Evolutionary conservation across 75 land plant genomes (phyloP).

Genomic region (Selaginella moellendorffii): DNA sequence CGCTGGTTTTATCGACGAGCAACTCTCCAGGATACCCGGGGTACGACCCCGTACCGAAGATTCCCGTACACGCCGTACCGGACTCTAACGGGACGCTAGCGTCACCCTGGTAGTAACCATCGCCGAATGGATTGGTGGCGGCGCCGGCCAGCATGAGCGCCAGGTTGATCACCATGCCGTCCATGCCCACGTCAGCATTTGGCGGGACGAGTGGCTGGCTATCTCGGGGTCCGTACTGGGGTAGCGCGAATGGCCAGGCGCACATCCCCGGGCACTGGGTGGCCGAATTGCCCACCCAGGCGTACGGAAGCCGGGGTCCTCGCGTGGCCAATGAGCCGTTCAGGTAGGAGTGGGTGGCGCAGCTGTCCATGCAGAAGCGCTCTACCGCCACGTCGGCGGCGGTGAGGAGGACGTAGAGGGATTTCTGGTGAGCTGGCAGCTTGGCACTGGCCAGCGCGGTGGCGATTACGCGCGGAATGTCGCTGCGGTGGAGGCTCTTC

Average conservation of each 20-base stretch:
- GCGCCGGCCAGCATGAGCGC: conserved; percentile 39
- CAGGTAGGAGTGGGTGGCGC: background rate
- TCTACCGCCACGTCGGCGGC: conserved; percentile 13
- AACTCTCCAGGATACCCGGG: conserved; percentile 42
- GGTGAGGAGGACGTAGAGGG: conserved; percentile 10
- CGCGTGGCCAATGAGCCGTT: too few species aligned
- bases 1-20: conserved; percentile 20
- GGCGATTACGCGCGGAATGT: conserved; percentile 5
- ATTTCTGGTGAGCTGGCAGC: conserved; percentile 4
- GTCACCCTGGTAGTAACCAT: conserved; percentile 39
- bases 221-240: conserved; percentile 22
- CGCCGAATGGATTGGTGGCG: conserved; percentile 41
- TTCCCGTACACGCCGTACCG: conserved; percentile 33
- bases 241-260: conserved; percentile 34
- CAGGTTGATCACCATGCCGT: conserved; percentile 23
- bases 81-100: conserved; percentile 23
- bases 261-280: conserved; percentile 31
- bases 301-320: conserved; percentile 9
- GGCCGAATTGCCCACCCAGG: conserved; percentile 52
- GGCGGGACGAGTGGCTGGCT: conserved; percentile 18
- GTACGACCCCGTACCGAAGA: conserved; percentile 34
- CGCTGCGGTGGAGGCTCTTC: conserved; percentile 26
- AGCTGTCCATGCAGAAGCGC: conserved; percentile 30
- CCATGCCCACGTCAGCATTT: conserved; percentile 26
- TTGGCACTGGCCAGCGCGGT: background rate